These are phyloP conservation scores for Lactifluus volemus DNA, from an alignment of 768 basidiomycete genomes.

Conservation along the genomic window DNA sequence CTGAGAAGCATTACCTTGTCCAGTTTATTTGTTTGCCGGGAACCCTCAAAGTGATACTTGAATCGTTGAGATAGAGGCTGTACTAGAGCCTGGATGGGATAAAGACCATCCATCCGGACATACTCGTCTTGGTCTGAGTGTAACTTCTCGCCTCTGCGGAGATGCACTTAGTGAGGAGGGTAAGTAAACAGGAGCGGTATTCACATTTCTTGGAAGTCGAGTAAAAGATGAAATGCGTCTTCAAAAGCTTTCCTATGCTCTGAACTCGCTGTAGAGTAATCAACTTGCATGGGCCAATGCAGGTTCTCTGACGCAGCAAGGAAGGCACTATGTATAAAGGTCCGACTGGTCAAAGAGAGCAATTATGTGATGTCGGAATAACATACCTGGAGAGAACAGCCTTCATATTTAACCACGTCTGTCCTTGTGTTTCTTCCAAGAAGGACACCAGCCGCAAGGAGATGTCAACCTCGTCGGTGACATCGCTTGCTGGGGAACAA, in stretches of 20 bases:
- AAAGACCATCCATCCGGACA: slow-evolving; percentile 51
- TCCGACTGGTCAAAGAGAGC: slow-evolving; percentile 8
- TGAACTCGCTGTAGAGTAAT: slow-evolving; percentile 44
- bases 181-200: slow-evolving; percentile 23
- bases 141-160: slow-evolving; percentile 45
- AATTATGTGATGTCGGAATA: not conserved
- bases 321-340: slow-evolving; percentile 41
- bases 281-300: slow-evolving; percentile 76
- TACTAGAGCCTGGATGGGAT: slow-evolving; percentile 77
- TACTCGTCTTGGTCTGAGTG: slow-evolving; percentile 22
- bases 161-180: slow-evolving; percentile 1
- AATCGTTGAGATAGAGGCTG: slow-evolving; percentile 81
- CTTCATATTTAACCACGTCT: slow-evolving; percentile 75
- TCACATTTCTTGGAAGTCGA: slow-evolving; percentile 72
- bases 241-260: slow-evolving; percentile 63
- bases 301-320: slow-evolving; percentile 59
- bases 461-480: slow-evolving; percentile 32
- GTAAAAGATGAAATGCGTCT: slow-evolving; percentile 62
- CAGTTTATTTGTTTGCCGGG: slow-evolving; percentile 77
- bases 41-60: slow-evolving; percentile 90
- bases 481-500: slow-evolving; percentile 39
- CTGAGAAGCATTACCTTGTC: slow-evolving; percentile 59
- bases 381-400: slow-evolving; percentile 47
- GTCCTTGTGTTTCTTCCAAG: slow-evolving; percentile 51
- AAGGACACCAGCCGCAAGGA: slow-evolving; percentile 54